These are phyloP conservation scores for Herpetomonas tarakana DNA, from an alignment of 208 protist species.

Conservation along the genomic window DNA sequence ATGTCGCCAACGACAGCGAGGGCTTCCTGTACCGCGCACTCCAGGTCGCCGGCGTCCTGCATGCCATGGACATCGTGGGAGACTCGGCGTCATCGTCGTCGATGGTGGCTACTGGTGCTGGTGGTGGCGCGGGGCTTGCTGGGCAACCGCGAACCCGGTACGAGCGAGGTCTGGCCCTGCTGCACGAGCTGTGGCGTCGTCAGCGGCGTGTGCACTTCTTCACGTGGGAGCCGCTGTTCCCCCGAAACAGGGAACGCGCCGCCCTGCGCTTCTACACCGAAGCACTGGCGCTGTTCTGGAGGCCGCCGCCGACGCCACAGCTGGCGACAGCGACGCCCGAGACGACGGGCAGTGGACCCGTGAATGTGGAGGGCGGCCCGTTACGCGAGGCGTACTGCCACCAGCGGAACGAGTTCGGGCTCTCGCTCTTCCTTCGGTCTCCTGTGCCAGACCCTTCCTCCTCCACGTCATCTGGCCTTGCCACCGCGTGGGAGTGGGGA, in stretches of 20 bases:
- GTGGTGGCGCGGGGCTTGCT: not conserved
- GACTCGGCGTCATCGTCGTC: not conserved
- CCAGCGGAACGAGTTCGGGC: constrained; percentile 39
- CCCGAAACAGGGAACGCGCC: constrained; percentile 11
- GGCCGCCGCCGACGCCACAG: not conserved
- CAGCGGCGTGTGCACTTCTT: constrained; percentile 24
- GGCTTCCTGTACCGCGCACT: constrained; percentile 19
- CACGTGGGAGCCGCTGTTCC: constrained; percentile 37
- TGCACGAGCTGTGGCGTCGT: constrained; percentile 18
- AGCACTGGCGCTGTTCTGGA: not conserved
- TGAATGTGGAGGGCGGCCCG: not conserved
- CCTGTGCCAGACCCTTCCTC: constrained; percentile 8
- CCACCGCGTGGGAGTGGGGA: too few relatives aligned
- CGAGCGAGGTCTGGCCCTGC: not conserved
- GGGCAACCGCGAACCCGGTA: not conserved
- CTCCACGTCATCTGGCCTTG: not conserved
- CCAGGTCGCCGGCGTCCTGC: constrained; percentile 1
- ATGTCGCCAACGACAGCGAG: constrained; percentile 12
- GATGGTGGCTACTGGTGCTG: not conserved
- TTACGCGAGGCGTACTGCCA: constrained; percentile 39
- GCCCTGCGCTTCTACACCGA: constrained; percentile 3
- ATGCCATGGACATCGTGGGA: not conserved
- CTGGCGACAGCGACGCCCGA: not conserved
- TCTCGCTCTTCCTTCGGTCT: constrained; percentile 70
- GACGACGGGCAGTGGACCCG: not conserved